Conservation (phyloP, 2,329 filamentous ascomycete species). For the Verticillium nonalfalfae region DNA sequence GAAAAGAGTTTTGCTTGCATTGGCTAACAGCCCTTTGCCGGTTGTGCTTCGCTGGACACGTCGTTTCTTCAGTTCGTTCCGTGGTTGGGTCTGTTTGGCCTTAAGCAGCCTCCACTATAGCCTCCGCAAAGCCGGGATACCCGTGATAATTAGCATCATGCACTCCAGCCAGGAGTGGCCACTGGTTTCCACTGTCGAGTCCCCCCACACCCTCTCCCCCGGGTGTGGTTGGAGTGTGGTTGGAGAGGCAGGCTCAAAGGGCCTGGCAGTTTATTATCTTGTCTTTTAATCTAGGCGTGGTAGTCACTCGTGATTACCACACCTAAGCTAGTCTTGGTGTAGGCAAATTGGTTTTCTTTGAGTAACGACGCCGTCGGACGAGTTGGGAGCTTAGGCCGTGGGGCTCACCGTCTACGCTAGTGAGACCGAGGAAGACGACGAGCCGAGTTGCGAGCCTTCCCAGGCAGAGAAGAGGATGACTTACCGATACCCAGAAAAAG, state of each 20-base stretch:
- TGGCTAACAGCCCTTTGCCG: not conserved
- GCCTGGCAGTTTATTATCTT: too few species aligned
- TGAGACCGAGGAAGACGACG: not conserved
- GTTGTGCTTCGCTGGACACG: not conserved
- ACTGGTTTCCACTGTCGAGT: slow-evolving; percentile 6
- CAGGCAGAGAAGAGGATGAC: not conserved
- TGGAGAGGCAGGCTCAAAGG: too few species aligned
- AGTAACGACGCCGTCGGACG: not conserved
- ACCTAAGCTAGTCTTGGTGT: not conserved
- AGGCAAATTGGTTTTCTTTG: not conserved
- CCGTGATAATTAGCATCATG: slow-evolving; percentile 4
- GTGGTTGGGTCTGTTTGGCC: slow-evolving; percentile 9
- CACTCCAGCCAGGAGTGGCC: slow-evolving; percentile 2
- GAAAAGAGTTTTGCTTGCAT: not conserved
- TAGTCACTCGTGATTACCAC: not conserved
- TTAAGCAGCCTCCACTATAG: slow-evolving; percentile 12
- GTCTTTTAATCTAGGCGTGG: not conserved
- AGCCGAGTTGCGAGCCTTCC: not conserved
- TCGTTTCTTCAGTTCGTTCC: slow-evolving; percentile 1
- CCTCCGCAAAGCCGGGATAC: slow-evolving; percentile 5
- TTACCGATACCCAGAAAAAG: not conserved
- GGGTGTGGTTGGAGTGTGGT: not conserved
- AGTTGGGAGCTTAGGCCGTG: not conserved
- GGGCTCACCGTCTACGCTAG: not conserved
- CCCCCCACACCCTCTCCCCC: not conserved